Conservation (phyloP, 2,329 filamentous ascomycete species). For the Chaetomiaceae sp. region DNA sequence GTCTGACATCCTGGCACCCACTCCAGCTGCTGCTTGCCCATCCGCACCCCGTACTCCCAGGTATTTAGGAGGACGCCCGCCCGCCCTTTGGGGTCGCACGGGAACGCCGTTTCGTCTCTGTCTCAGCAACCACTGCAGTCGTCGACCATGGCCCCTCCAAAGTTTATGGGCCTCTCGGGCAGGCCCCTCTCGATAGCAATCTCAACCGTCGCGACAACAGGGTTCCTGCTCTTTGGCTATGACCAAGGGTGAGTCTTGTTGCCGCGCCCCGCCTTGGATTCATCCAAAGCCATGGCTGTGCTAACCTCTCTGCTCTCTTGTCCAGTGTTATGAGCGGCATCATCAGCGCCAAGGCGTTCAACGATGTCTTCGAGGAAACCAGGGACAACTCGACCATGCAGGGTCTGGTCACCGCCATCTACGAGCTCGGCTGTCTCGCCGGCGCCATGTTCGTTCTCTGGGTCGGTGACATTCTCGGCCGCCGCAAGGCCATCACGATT, state of each 20-base stretch:
- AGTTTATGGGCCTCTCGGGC: constrained; percentile 56
- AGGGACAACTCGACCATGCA: constrained; percentile 42
- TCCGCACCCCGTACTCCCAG: no score
- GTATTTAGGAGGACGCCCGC: constrained; percentile 9
- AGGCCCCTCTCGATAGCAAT: constrained; percentile 51
- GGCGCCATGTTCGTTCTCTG: constrained; percentile 46
- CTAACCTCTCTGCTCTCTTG: constrained; percentile 12
- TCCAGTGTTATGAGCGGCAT: constrained; percentile 51
- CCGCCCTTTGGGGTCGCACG: not conserved
- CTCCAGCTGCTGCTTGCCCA: not conserved
- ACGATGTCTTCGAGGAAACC: constrained; percentile 42
- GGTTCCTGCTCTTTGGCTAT: constrained; percentile 57
- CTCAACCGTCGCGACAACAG: constrained; percentile 59
- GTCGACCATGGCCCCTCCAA: constrained; percentile 46
- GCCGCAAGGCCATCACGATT: constrained; percentile 50
- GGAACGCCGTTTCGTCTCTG: not conserved
- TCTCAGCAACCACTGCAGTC: not conserved
- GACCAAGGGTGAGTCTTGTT: constrained; percentile 42
- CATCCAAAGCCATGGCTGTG: no score
- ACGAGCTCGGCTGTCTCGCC: constrained; percentile 41
- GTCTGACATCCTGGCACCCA: not conserved
- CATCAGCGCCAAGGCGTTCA: constrained; percentile 47
- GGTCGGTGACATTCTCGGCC: constrained; percentile 49
- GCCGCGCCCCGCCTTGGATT: not conserved
- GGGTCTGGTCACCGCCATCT: constrained; percentile 44